These are phyloP conservation scores for Furcasterigmium sp. DNA, from an alignment of 2,329 filamentous ascomycete species.

Conservation along the genomic window DNA sequence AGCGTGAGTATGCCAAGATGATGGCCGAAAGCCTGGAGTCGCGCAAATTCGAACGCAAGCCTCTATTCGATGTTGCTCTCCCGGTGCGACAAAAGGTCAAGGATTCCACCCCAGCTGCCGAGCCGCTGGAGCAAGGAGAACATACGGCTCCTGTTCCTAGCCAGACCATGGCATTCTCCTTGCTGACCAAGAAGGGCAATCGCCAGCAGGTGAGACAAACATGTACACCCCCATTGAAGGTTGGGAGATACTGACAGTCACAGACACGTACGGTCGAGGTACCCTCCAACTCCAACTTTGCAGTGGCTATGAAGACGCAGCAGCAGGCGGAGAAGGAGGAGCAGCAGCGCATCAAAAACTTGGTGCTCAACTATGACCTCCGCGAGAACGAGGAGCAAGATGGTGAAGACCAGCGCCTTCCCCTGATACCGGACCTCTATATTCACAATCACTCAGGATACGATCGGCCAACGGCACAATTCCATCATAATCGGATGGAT, in stretches of 20 bases:
- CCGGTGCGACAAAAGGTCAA: constrained; percentile 68
- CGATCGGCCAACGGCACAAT: constrained; percentile 41
- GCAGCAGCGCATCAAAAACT: constrained; percentile 95
- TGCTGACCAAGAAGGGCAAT: constrained; percentile 94
- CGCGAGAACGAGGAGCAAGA: constrained; percentile 76
- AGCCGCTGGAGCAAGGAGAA: neutral
- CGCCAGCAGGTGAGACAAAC: constrained; percentile 68
- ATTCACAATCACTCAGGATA: constrained; percentile 44
- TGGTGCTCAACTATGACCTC: constrained; percentile 94
- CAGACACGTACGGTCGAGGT: constrained; percentile 89
- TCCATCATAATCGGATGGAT: constrained; percentile 52
- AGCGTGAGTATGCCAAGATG: constrained; percentile 95
- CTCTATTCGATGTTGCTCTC: constrained; percentile 93
- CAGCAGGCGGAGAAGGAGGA: constrained; percentile 94
- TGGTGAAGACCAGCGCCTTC: constrained; percentile 41
- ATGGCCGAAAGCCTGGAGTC: constrained; percentile 97
- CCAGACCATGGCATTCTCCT: constrained; percentile 88
- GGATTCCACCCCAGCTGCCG: constrained; percentile 8
- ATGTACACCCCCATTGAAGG: no score
- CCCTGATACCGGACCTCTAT: constrained; percentile 39
- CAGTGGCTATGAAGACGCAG: constrained; percentile 91
- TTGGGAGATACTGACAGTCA: constrained; percentile 6
- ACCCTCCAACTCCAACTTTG: constrained; percentile 87
- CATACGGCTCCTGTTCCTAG: constrained; percentile 9
- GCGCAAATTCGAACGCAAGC: constrained; percentile 91